Base-by-base conservation (phyloP, 2,329 filamentous ascomycete species). In the Aureobasidium sp. region DNA sequence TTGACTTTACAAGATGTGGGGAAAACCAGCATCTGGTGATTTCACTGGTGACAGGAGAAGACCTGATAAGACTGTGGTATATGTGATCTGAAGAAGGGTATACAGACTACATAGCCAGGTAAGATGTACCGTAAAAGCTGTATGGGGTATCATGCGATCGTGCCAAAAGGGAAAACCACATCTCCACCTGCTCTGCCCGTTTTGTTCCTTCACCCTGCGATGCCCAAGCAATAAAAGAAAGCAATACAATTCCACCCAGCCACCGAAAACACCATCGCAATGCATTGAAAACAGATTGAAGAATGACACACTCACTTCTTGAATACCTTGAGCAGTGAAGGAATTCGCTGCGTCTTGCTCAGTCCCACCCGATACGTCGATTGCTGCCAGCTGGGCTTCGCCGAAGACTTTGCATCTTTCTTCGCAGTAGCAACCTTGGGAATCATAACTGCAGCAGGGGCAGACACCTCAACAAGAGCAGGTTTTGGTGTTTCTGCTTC, bases 331-430 rank as follows among this genome's bases (percentile, higher is more conserved):
- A 81, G 66, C 64, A 81, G 67, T 19, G 78, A 76, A 19, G 77
- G 76, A 49, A 81, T 80, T 27, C 75, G 69, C 23, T 76, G 76
- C 60, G 70, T 71, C 55, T 76, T 77, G 66, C 78, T 80, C 61
- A 81, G 65, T 2, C 79, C 79, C 5, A 81, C 78, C 0, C 79
- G 73, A 50, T 60, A 42, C 11, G 46, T 42, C 8, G 57, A 31
- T 42, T 50, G 45, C 25, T 60, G 57, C 57, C 57, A 60, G 31
- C 46, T 43, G 8, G 46, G 45, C 19, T 47, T 59, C 2, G 43
- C n/a, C n/a, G 47, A 64, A 4, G 54, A 46, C 31, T 54, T 53
- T 50, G 46, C 49, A 38, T 57, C 49, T 23, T 65, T 66, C 58
- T 66, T 65, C 58, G 66, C 62, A 15, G 69, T 69, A 8, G 37